These are phyloP conservation scores for Diversispora epigaea DNA, from an alignment of 192 early-diverging fungal genomes.

Conservation along the genomic window DNA sequence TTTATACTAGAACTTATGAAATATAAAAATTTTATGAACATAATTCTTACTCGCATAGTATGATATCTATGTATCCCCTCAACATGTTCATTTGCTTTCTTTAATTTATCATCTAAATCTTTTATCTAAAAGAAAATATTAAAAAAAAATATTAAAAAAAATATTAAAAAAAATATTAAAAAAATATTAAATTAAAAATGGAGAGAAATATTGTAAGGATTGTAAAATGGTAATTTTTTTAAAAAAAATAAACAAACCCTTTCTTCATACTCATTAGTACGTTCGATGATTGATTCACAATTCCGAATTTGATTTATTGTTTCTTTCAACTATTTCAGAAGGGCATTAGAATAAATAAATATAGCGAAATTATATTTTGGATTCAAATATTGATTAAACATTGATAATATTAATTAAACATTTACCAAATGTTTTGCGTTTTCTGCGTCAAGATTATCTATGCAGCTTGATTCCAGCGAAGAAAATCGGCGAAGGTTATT, in stretches of 20 bases:
- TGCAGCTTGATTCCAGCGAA: too few relatives aligned
- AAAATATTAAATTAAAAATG: background rate
- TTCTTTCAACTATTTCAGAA: background rate
- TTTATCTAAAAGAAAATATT: background rate
- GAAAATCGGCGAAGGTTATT: too few relatives aligned
- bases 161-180: background rate
- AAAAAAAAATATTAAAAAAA: too few relatives aligned
- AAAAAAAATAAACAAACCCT: background rate
- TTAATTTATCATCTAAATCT: background rate
- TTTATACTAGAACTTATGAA: background rate
- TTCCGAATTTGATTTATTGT: background rate
- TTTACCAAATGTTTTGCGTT: too few relatives aligned
- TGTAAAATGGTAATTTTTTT: too few relatives aligned
- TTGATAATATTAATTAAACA: too few relatives aligned
- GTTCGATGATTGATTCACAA: background rate
- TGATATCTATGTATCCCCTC: background rate
- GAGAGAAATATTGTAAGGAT: too few relatives aligned
- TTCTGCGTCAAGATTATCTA: too few relatives aligned
- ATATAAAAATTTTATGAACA: background rate
- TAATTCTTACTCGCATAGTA: background rate
- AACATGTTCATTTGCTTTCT: constrained; percentile 12
- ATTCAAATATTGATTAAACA: too few relatives aligned
- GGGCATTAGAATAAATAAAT: background rate
- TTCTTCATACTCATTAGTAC: background rate
- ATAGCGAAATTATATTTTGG: too few relatives aligned